Evolutionary conservation across 1,284 basidiomycete species (phyloP).

Genomic region (Pholiota adiposa): DNA sequence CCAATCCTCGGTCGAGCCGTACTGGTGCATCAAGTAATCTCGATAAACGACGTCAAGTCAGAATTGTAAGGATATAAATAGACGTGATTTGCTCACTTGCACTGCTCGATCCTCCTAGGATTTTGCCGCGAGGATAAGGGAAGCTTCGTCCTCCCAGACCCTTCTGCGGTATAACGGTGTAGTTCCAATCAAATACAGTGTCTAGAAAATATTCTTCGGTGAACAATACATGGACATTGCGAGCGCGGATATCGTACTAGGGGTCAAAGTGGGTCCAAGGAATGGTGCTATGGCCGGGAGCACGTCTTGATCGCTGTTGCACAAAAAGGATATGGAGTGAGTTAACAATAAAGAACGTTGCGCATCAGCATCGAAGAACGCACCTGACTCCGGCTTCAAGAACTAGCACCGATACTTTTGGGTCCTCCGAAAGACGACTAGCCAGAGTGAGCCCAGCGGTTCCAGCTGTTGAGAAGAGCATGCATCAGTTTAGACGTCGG

Average conservation of each 20-base stretch:
- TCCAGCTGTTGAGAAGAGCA: neutral
- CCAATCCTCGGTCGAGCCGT: conserved; percentile 1
- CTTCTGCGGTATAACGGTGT: neutral
- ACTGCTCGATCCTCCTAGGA: conserved; percentile 3
- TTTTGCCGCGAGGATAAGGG: neutral
- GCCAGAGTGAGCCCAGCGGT: neutral
- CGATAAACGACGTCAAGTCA: neutral
- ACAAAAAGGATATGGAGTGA: too few relatives aligned
- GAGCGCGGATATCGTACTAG: neutral
- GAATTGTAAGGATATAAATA: neutral
- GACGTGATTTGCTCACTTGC: neutral
- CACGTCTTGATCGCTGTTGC: neutral
- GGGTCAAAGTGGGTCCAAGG: neutral
- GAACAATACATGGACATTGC: neutral
- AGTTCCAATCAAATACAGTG: neutral
- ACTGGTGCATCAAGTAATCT: conserved; percentile 5
- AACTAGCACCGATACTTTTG: conserved; percentile 1
- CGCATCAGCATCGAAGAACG: neutral
- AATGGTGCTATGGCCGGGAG: neutral
- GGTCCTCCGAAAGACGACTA: neutral
- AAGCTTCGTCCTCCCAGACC: neutral
- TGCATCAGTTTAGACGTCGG: neutral
- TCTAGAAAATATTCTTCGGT: neutral
- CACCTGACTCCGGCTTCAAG: conserved; percentile 1
- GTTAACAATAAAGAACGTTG: too few relatives aligned